Evolutionary conservation across 2,329 filamentous ascomycete genomes (phyloP), one percentile per base, ranked within the genome.

Genomic region (Chaetomium sp.): DNA sequence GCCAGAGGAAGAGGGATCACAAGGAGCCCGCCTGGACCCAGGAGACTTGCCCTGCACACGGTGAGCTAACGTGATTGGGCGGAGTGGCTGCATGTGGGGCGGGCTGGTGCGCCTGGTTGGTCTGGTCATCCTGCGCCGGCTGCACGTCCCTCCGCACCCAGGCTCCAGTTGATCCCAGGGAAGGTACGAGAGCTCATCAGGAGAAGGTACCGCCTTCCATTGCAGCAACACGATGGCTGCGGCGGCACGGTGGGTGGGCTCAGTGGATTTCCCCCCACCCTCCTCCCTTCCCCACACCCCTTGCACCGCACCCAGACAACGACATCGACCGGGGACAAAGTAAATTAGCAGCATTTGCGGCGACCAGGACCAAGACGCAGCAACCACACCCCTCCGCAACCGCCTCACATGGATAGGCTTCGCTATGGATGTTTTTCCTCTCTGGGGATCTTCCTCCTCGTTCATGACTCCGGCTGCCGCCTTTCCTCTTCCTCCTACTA

Each of bases 271-370:
- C 19, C 19, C 19, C 19, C 19, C 19, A 27, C 19, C 19, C 19
- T 27, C 19, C 19, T 27, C 19, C 19, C 19, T 12, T 27, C 5
- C 6, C 40, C 40, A n/a, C 59, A 27, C 59, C 61, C 60, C 62
- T 61, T 59, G 62, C 62, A 59, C 59, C 53, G 53, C 55, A 60
- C 62, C 54, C 61, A 63, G 59, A 64, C 62, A 62, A 64, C 63
- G 63, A 65, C 61, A 59, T 61, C 62, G 60, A 64, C 63, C 60
- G 62, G 61, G 63, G 61, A 63, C 60, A 62, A 65, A 64, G 63
- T 61, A 65, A 64, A 65, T 65, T 63, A 65, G 61, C 61, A 64
- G 61, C 60, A 64, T 63, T 64, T 62, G 62, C 61, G 60, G 61
- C 62, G 61, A 65, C 62, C 58, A 57, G 62, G 59, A 61, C 61